These are phyloP conservation scores for Nicotiana undulata DNA, from an alignment of 257 asterid genomes.

Conservation along the genomic window DNA sequence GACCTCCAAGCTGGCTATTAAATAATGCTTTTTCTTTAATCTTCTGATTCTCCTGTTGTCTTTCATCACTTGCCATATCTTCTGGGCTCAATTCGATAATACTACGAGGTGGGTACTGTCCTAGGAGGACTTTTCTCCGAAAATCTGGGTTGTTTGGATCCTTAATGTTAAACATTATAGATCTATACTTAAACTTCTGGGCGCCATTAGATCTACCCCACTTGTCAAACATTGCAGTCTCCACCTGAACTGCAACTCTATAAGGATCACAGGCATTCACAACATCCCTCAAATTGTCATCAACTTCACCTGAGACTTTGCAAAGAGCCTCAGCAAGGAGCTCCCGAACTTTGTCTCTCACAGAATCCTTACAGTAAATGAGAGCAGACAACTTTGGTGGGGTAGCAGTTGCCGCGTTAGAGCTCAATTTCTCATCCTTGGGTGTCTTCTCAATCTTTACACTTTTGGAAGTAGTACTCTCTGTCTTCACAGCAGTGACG, in stretches of 20 bases:
- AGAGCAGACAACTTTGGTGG: constrained; percentile 31
- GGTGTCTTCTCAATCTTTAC: constrained; percentile 27
- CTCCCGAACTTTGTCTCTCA: constrained; percentile 41
- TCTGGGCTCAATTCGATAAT: constrained; percentile 55
- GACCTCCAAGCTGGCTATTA: constrained; percentile 60
- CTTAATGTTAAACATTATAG: constrained; percentile 41
- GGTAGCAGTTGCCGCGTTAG: constrained; percentile 11
- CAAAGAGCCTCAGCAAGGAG: constrained; percentile 32
- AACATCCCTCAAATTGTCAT: constrained; percentile 30
- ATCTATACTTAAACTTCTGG: constrained; percentile 37
- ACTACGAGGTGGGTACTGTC: constrained; percentile 41
- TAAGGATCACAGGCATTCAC: constrained; percentile 59
- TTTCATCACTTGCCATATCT: constrained; percentile 87
- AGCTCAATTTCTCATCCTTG: constrained; percentile 38
- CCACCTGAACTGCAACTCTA: constrained; percentile 39
- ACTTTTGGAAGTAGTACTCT: constrained; percentile 18
- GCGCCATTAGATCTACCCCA: constrained; percentile 41
- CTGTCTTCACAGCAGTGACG: constrained; percentile 17
- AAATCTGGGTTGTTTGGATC: constrained; percentile 49
- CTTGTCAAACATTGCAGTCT: constrained; percentile 34
- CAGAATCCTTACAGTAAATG: constrained; percentile 31
- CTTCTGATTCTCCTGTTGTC: constrained; percentile 56
- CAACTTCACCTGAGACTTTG: constrained; percentile 30
- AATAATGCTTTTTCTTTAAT: constrained; percentile 75
- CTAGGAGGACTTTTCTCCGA: constrained; percentile 64